Percentiles rank a stretch among this genome's conserved stretches.
These are phyloP conservation scores for Penicillium sp. DNA, from an alignment of 2,329 filamentous ascomycete genomes.

Conservation along the genomic window DNA sequence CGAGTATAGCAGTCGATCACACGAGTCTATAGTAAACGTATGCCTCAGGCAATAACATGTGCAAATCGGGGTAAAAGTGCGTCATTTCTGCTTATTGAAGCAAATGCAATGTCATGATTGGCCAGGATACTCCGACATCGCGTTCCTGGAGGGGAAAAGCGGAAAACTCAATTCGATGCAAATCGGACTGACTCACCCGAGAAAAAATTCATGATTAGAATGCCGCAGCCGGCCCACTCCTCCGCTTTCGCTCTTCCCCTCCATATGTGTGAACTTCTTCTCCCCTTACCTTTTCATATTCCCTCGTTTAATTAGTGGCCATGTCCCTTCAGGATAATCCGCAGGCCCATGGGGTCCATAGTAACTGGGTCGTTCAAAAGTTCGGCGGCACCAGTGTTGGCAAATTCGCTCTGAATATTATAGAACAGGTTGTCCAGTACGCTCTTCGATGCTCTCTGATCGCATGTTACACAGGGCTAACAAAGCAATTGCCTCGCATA, in stretches of 20 bases:
- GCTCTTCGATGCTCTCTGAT: slow-evolving; percentile 16
- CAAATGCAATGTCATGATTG: slow-evolving; percentile 18
- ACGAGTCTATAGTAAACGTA: too few relatives aligned
- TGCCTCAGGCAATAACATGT: background rate
- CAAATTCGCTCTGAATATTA: slow-evolving; percentile 78
- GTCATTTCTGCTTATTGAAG: background rate
- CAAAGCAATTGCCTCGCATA: slow-evolving; percentile 27
- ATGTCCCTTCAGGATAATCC: slow-evolving; percentile 8
- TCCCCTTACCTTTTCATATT: background rate
- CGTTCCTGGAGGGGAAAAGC: slow-evolving; percentile 14
- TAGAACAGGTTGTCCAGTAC: slow-evolving; percentile 64
- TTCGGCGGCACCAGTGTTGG: slow-evolving; percentile 94
- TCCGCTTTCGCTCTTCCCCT: slow-evolving; percentile 22
- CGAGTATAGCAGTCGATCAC: too few relatives aligned
- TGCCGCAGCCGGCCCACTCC: slow-evolving; percentile 18
- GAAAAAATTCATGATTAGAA: slow-evolving; percentile 6
- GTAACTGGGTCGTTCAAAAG: slow-evolving; percentile 81
- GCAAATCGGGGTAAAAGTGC: background rate
- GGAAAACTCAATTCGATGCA: slow-evolving; percentile 13
- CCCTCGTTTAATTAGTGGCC: slow-evolving; percentile 5
- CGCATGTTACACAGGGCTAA: background rate
- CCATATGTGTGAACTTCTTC: slow-evolving; percentile 19
- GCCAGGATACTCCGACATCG: slow-evolving; percentile 20
- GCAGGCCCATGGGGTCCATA: slow-evolving; percentile 14
- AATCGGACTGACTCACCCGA: slow-evolving; percentile 8